Percentiles rank a stretch among this genome's conserved stretches.
Evolutionary conservation across 2,329 filamentous ascomycete genomes (phyloP).

Genomic region (Nothophoma quercina): DNA sequence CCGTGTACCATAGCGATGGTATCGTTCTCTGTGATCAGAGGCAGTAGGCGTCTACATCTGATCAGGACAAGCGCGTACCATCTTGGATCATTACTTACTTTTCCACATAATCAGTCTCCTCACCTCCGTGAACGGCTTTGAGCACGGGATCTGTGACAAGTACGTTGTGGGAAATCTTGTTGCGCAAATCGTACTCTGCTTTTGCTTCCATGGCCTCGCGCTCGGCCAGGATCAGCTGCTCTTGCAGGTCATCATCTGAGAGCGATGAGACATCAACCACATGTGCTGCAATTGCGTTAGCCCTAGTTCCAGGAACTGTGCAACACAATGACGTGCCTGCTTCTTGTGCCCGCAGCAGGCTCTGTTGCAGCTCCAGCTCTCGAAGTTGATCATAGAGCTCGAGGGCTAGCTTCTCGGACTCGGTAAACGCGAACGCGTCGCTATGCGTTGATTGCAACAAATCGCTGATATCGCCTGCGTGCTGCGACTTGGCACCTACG

Average conservation of each 20-base stretch:
- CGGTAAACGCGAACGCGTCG: constrained; percentile 66
- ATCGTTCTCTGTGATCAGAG: constrained; percentile 73
- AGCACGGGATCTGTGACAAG: constrained; percentile 77
- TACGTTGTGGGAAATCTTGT: constrained; percentile 72
- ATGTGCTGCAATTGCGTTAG: constrained; percentile 36
- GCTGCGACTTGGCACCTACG: constrained; percentile 13
- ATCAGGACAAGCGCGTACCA: constrained; percentile 14
- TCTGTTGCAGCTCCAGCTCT: constrained; percentile 75
- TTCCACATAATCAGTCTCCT: constrained; percentile 70
- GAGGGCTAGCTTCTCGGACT: constrained; percentile 71
- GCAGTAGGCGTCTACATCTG: constrained; percentile 67
- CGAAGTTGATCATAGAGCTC: constrained; percentile 75
- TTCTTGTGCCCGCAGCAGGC: constrained; percentile 63
- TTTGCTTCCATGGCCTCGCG: constrained; percentile 73
- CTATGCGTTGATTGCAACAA: constrained; percentile 54
- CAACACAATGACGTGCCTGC: constrained; percentile 26
- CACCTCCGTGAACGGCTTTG: constrained; percentile 76
- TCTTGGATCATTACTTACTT: constrained; percentile 59
- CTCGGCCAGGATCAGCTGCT: constrained; percentile 63
- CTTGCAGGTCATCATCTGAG: constrained; percentile 61
- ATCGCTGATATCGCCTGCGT: constrained; percentile 36
- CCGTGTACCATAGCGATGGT: constrained; percentile 69
- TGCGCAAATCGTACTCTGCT: constrained; percentile 73
- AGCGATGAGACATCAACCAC: constrained; percentile 45
- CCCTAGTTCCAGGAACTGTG: not conserved